Evolutionary conservation across 306 rosid genomes (phyloP).

Genomic region (Corylus avellana): DNA sequence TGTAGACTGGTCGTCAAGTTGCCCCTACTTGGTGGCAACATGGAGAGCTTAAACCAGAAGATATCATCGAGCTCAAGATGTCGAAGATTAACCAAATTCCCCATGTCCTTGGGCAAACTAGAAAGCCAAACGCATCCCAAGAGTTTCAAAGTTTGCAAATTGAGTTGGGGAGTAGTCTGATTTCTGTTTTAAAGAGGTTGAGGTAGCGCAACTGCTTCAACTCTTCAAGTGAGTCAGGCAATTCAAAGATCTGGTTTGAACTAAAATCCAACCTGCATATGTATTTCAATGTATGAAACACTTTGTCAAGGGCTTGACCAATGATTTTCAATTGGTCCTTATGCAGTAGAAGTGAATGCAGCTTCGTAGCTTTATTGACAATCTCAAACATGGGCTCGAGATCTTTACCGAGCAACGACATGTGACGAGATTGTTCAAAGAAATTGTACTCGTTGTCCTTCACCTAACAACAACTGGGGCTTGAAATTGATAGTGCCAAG

Average conservation of each 20-base stretch:
- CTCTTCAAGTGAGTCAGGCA: not conserved
- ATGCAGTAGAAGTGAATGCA: not conserved
- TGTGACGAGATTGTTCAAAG: not conserved
- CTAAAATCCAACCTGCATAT: not conserved
- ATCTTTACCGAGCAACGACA: not conserved
- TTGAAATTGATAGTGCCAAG: not conserved
- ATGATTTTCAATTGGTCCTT: not conserved
- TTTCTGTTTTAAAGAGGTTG: not conserved
- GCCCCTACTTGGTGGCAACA: not conserved
- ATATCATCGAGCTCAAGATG: not conserved
- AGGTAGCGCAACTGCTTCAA: not conserved
- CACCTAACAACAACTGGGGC: not conserved
- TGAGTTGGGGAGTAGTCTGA: not conserved
- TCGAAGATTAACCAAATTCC: not conserved
- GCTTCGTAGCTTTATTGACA: not conserved
- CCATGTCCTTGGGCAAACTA: not conserved
- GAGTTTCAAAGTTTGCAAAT: not conserved
- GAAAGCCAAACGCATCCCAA: not conserved
- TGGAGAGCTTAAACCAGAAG: not conserved
- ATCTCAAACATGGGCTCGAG: not conserved
- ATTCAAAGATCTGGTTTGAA: not conserved
- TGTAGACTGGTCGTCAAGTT: not conserved
- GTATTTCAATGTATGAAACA: not conserved
- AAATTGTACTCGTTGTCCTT: not conserved
- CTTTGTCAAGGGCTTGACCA: not conserved